Percentiles rank a stretch among this genome's conserved stretches.
Conservation (phyloP, 495 filamentous ascomycete genomes). For the Xylaria flabelliformis region DNA sequence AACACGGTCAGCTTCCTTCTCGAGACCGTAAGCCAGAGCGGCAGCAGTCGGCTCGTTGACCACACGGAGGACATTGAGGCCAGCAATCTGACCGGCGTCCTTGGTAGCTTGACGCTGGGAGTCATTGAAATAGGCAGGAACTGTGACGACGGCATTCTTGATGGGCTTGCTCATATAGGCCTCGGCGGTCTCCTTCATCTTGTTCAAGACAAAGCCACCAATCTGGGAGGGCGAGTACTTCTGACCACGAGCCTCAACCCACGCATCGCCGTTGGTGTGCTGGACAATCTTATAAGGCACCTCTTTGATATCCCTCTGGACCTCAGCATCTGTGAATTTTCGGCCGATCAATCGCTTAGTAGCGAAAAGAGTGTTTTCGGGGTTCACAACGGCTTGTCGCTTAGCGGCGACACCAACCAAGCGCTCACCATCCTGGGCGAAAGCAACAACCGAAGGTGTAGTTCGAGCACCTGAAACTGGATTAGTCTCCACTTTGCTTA, state of each 20-base stretch:
- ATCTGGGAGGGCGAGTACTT: constrained; percentile 99
- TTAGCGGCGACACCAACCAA: constrained; percentile 98
- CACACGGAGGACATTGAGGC: constrained; percentile 94
- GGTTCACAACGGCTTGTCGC: constrained; percentile 98
- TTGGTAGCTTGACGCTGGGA: constrained; percentile 97
- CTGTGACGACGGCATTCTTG: constrained; percentile 95
- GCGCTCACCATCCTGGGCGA: constrained; percentile 96
- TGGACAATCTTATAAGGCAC: constrained; percentile 99
- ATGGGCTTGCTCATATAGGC: constrained; percentile 84
- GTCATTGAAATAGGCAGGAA: constrained; percentile 98
- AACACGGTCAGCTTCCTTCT: constrained; percentile 89
- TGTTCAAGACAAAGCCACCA: constrained; percentile 93
- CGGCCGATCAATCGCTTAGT: constrained; percentile 99
- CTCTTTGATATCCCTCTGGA: constrained; percentile 97
- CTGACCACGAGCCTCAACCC: constrained; percentile 94
- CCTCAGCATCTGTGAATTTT: constrained; percentile 95
- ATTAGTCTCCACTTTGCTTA: constrained; percentile 24
- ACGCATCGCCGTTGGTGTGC: constrained; percentile 97
- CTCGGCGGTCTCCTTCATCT: constrained; percentile 99
- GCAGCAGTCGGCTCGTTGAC: constrained; percentile 97
- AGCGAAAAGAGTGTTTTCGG: constrained; percentile 98
- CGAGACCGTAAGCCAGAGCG: constrained; percentile 91
- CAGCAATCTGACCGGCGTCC: constrained; percentile 95
- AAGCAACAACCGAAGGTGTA: constrained; percentile 96
- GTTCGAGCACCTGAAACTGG: constrained; percentile 78